Percentiles rank a stretch among this genome's conserved stretches.
These are phyloP conservation scores for Aureobasidium subglaciale DNA, from an alignment of 2,329 filamentous ascomycete genomes.

Conservation along the genomic window DNA sequence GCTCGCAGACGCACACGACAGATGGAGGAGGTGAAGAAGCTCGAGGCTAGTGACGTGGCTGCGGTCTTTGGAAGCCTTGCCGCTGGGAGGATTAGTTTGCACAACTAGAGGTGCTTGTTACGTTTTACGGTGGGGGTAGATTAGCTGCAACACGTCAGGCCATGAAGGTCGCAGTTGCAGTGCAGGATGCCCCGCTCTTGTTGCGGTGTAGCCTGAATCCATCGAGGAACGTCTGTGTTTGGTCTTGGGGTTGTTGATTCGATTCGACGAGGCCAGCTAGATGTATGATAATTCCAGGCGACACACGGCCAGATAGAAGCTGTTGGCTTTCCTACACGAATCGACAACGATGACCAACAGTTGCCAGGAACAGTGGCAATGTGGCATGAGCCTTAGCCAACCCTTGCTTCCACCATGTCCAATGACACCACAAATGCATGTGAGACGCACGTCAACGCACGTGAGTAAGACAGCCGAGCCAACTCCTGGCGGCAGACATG, in stretches of 20 bases:
- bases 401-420: background rate
- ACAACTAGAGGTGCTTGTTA: constrained; percentile 15
- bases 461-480: constrained; percentile 5
- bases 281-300: background rate
- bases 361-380: too few relatives aligned
- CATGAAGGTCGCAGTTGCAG: background rate
- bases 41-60: constrained; percentile 26
- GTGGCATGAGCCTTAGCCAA: background rate
- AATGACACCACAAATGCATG: constrained; percentile 1
- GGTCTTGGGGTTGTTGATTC: background rate
- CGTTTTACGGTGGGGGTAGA: background rate
- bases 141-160: constrained; percentile 7
- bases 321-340: background rate
- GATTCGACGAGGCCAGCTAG: background rate
- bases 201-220: background rate
- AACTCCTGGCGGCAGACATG: background rate
- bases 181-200: constrained; percentile 2
- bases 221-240: background rate
- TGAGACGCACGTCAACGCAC: constrained; percentile 7
- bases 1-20: constrained; percentile 29
- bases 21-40: constrained; percentile 26
- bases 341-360: background rate
- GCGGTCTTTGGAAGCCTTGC: constrained; percentile 29
- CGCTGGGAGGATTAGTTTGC: constrained; percentile 37
- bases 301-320: background rate